phyloP scores from a whole-genome alignment of 106 monocot genomes.

The Allium fistulosum region DNA sequence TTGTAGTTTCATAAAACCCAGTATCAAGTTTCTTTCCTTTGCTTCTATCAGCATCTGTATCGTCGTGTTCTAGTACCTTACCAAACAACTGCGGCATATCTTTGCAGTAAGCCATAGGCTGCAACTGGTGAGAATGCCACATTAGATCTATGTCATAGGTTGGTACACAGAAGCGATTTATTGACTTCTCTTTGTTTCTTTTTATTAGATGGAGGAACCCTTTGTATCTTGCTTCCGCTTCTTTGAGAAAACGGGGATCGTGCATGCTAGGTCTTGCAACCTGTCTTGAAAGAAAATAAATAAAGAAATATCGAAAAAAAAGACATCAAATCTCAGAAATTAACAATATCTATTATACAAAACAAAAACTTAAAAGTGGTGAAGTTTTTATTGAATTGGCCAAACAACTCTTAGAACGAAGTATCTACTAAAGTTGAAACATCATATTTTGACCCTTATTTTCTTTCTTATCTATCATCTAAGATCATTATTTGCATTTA shows the following conservation, averaged over 20 bases:
- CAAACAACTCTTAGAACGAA: too few relatives aligned
- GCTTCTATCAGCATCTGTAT: slow-evolving; percentile 78
- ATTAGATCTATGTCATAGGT: slow-evolving; percentile 93
- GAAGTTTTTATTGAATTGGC: not conserved
- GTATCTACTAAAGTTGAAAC: too few relatives aligned
- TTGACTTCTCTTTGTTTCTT: slow-evolving; percentile 57
- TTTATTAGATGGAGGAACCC: slow-evolving; percentile 83
- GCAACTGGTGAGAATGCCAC: slow-evolving; percentile 95
- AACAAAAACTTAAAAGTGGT: not conserved
- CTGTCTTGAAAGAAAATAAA: slow-evolving; percentile 21
- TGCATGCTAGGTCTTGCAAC: slow-evolving; percentile 59
- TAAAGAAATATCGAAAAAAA: not conserved
- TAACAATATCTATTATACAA: too few relatives aligned
- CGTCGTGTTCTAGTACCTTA: slow-evolving; percentile 82
- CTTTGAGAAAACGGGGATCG: slow-evolving; percentile 53
- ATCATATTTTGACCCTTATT: too few relatives aligned
- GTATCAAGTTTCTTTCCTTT: slow-evolving; percentile 79
- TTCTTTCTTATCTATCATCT: too few relatives aligned
- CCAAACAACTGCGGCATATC: slow-evolving; percentile 60
- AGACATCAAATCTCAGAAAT: too few relatives aligned
- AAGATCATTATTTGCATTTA: too few relatives aligned
- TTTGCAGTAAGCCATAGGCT: slow-evolving; percentile 73
- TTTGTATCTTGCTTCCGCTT: slow-evolving; percentile 71
- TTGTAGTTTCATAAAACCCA: slow-evolving; percentile 75
- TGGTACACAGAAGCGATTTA: slow-evolving; percentile 69